phyloP scores from a whole-genome alignment of 176 grass and related monocot species.

The Rhipidocladum racemiflorum region DNA sequence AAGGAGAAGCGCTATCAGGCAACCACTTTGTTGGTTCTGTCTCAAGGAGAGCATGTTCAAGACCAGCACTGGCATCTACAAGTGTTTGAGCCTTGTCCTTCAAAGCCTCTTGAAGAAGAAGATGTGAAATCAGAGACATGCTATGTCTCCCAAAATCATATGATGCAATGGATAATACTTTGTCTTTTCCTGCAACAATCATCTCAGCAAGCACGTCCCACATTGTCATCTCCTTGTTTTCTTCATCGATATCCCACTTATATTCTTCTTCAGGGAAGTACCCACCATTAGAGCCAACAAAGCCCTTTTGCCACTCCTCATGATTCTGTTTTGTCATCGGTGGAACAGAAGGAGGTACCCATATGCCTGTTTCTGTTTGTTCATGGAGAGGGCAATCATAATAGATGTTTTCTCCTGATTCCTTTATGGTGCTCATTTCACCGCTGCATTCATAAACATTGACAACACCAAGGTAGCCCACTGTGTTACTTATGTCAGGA shows the following conservation, averaged over 20 bases:
- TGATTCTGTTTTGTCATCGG: slow-evolving; percentile 64
- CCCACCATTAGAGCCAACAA: slow-evolving; percentile 50
- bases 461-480: slow-evolving; percentile 4
- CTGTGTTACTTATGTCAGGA: background rate
- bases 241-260: slow-evolving; percentile 62
- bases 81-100: slow-evolving; percentile 64
- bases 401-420: slow-evolving; percentile 45
- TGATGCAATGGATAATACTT: slow-evolving; percentile 45
- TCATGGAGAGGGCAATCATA: slow-evolving; percentile 52
- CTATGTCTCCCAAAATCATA: slow-evolving; percentile 48
- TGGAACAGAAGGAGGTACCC: slow-evolving; percentile 83
- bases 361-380: slow-evolving; percentile 72
- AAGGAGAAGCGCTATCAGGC: slow-evolving; percentile 65
- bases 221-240: slow-evolving; percentile 74
- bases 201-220: slow-evolving; percentile 86
- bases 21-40: slow-evolving; percentile 81
- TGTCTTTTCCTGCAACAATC: slow-evolving; percentile 56
- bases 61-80: slow-evolving; percentile 47
- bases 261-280: slow-evolving; percentile 68
- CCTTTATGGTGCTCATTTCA: slow-evolving; percentile 12
- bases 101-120: slow-evolving; percentile 69
- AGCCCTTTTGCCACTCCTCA: slow-evolving; percentile 64
- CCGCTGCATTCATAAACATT: background rate
- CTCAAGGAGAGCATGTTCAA: slow-evolving; percentile 57
- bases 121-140: slow-evolving; percentile 54